These are phyloP conservation scores for Sporisorium reilianum DNA, from an alignment of 1,284 basidiomycete genomes.

Conservation along the genomic window DNA sequence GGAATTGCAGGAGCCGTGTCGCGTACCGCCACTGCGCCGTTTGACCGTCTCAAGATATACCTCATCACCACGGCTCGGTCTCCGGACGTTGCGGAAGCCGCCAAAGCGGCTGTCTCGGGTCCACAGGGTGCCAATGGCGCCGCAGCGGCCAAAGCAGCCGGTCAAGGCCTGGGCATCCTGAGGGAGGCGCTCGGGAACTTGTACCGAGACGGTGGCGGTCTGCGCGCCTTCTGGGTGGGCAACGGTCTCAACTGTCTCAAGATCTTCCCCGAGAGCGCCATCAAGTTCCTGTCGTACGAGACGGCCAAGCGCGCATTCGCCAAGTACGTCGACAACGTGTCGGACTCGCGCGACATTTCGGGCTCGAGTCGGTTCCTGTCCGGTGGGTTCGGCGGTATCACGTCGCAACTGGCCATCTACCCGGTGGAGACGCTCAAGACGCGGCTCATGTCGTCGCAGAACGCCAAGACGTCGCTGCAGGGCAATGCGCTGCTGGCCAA, in stretches of 20 bases:
- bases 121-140: slow-evolving; percentile 15
- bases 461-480: slow-evolving; percentile 72
- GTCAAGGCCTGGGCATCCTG: slow-evolving; percentile 74
- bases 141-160: slow-evolving; percentile 39
- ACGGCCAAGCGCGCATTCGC: slow-evolving; percentile 95
- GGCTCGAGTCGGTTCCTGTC: slow-evolving; percentile 92
- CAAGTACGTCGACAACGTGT: slow-evolving; percentile 87
- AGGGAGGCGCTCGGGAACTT: slow-evolving; percentile 80
- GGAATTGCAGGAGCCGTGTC: slow-evolving; percentile 97
- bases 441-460: slow-evolving; percentile 80
- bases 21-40: slow-evolving; percentile 94
- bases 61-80: slow-evolving; percentile 80
- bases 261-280: slow-evolving; percentile 87
- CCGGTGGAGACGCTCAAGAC: slow-evolving; percentile 69
- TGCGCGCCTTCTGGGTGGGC: slow-evolving; percentile 90
- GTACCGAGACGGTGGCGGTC: slow-evolving; percentile 81
- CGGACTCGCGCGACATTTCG: slow-evolving; percentile 89
- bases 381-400: slow-evolving; percentile 94
- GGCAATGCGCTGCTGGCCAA: slow-evolving; percentile 76
- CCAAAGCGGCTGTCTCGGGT: slow-evolving; percentile 31
- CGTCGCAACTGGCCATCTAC: slow-evolving; percentile 81
- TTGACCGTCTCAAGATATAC: slow-evolving; percentile 96
- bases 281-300: slow-evolving; percentile 98
- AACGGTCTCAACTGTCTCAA: slow-evolving; percentile 80
- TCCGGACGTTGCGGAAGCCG: slow-evolving; percentile 20